Percentiles rank a stretch among this genome's conserved stretches.
Evolutionary conservation across 208 protist genomes (phyloP).

Genomic region (Trypanosomatidae sp.): DNA sequence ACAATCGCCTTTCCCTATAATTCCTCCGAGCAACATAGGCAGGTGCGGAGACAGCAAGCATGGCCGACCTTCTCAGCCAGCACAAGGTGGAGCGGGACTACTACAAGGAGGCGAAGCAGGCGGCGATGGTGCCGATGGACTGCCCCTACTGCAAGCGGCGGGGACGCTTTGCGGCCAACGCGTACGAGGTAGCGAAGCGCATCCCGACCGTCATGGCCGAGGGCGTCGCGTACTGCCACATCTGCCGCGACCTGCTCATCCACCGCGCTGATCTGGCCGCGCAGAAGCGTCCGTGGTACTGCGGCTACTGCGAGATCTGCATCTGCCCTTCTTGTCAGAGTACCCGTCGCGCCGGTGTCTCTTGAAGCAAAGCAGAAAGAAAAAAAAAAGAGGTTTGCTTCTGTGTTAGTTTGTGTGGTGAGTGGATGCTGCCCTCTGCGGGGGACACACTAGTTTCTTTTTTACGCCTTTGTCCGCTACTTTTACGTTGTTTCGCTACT

Average conservation of each 20-base stretch:
- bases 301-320: slow-evolving; percentile 57
- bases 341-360: too few species aligned
- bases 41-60: too few species aligned
- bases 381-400: neutral
- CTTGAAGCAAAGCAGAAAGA: neutral
- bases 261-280: neutral
- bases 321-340: slow-evolving; percentile 34
- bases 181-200: slow-evolving; percentile 66
- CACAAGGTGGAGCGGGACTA: slow-evolving; percentile 46
- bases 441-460: too few species aligned
- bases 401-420: neutral
- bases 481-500: too few species aligned
- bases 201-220: slow-evolving; percentile 36
- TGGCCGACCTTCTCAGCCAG: slow-evolving; percentile 16
- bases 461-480: too few species aligned
- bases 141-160: slow-evolving; percentile 58
- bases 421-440: too few species aligned
- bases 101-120: slow-evolving; percentile 48
- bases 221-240: slow-evolving; percentile 34
- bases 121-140: slow-evolving; percentile 22
- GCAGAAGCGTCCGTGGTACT: slow-evolving; percentile 53
- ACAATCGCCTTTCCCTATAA: too few species aligned
- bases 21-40: too few species aligned
- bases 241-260: slow-evolving; percentile 16
- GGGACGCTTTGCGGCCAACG: slow-evolving; percentile 44